Conservation (phyloP, 1,284 basidiomycete species). For the Trametes polyzona region DNA sequence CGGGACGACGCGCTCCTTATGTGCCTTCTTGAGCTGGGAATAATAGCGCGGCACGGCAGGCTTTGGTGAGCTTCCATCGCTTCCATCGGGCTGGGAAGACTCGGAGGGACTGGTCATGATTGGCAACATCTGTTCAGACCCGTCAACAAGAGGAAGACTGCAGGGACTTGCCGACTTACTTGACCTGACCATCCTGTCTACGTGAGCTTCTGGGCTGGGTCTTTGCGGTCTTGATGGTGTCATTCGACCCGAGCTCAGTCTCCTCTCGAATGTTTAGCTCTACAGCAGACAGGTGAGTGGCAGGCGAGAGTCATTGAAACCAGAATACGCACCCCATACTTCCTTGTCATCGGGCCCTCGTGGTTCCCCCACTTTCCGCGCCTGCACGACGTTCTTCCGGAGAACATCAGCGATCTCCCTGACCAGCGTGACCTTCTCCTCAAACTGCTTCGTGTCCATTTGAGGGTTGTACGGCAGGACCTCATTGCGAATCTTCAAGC, state of each 20-base stretch:
- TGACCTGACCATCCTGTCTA: conserved; percentile 34
- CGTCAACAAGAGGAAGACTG: conserved; percentile 18
- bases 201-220: conserved; percentile 50
- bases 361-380: conserved; percentile 42
- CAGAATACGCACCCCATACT: conserved; percentile 57
- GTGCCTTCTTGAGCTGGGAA: conserved; percentile 70
- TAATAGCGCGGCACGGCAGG: conserved; percentile 50
- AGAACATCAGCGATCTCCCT: conserved; percentile 69
- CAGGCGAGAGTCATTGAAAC: neutral
- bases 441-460: conserved; percentile 51
- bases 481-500: conserved; percentile 62
- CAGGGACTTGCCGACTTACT: conserved; percentile 26
- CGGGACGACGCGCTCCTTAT: conserved; percentile 62
- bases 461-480: conserved; percentile 47
- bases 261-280: conserved; percentile 67
- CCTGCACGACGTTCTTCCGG: conserved; percentile 76
- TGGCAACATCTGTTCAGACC: conserved; percentile 36
- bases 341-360: conserved; percentile 41
- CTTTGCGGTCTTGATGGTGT: conserved; percentile 62
- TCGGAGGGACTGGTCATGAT: conserved; percentile 37
- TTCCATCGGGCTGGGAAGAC: conserved; percentile 28
- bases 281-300: conserved; percentile 33
- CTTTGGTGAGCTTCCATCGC: conserved; percentile 45
- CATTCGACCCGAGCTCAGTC: conserved; percentile 78
- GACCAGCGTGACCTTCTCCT: conserved; percentile 57